Evolutionary conservation across 1,139 yeast genomes (phyloP), one percentile per base, ranked within the genome.

Genomic region (Debaryomyces coudertii): DNA sequence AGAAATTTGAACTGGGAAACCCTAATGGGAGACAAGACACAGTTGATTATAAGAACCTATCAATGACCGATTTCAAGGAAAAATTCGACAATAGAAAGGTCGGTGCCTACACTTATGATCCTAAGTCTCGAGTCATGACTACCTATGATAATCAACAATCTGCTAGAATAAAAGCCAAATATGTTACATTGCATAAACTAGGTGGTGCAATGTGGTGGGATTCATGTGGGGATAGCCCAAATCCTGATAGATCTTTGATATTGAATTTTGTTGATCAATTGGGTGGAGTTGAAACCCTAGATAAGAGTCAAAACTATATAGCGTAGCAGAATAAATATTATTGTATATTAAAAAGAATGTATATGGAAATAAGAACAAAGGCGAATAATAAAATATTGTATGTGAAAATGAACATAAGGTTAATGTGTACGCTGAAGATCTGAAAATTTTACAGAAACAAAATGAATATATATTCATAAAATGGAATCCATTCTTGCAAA

Each of bases 201-300:
- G 95, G 85, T 0, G 98, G 98, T 1, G 96, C 89, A 0, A 84
- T 93, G 83, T 90, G 90, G 85, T 93, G 98, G 98, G 97, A 90
- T 57, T 85, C 96, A 0, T 76, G 85, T 45, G 96, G 96, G 0
- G 96, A 90, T 57, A 51, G 58, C 37, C 33, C 46, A 1, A 58
- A 67, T 25, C 54, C 57, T 1, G 50, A 60, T 0, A 58, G 70
- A 35, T 74, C 80, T 1, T 60, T 82, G 31, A 60, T 83, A 5
- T 46, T 51, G 15, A 66, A 58, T 23, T 81, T 77, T 62, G 75
- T 76, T 23, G 62, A 68, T 24, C 72, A 64, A 38, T 46, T 80
- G 15, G 78, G 79, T 2, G 77, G 78, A 2, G 14, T 44, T 2
- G 47, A 43, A 0, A 47, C 6, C 1, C 53, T 71, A 33, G 60